A percentile compares a stretch with the other conserved stretches of the same genome.
These are phyloP conservation scores for Nepenthes alata DNA, from an alignment of 179 eudicot species.

Conservation along the genomic window DNA sequence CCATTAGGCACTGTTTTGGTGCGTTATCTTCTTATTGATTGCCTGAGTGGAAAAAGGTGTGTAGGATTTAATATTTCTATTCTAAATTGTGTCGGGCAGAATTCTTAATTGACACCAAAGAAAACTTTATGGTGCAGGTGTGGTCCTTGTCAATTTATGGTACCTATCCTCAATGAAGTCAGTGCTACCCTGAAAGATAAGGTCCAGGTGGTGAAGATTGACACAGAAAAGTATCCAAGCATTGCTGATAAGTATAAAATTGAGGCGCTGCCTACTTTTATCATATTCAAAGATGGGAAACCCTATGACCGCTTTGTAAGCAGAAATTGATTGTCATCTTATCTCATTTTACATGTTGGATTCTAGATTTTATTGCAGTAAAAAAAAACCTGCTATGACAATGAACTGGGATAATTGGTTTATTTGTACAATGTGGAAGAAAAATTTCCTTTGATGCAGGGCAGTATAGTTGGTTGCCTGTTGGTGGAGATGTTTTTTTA, in stretches of 20 bases:
- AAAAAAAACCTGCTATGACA: not conserved
- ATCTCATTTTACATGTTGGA: not conserved
- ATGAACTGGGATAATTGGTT: too few species aligned
- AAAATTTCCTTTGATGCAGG: too few species aligned
- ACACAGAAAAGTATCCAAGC: constrained; percentile 79
- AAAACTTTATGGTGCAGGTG: constrained; percentile 43
- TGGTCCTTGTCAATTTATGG: constrained; percentile 97
- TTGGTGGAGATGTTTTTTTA: too few species aligned
- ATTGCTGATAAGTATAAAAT: constrained; percentile 66
- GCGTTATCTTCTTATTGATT: not conserved
- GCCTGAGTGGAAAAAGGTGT: too few species aligned
- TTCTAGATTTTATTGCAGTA: not conserved
- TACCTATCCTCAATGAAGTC: constrained; percentile 69
- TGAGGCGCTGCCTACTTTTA: constrained; percentile 89
- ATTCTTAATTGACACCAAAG: too few species aligned
- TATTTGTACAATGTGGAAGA: too few species aligned
- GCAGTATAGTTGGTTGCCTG: too few species aligned
- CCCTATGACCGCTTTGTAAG: constrained; percentile 91
- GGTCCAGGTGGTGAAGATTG: constrained; percentile 82
- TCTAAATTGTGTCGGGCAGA: too few species aligned
- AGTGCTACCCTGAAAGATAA: constrained; percentile 48
- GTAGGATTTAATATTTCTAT: too few species aligned
- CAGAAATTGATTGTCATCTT: constrained; percentile 1
- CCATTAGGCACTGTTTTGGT: not conserved
- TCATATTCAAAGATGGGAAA: constrained; percentile 75